Base-by-base conservation (phyloP, 805 yeast genomes). In the Lachancea sp. region DNA sequence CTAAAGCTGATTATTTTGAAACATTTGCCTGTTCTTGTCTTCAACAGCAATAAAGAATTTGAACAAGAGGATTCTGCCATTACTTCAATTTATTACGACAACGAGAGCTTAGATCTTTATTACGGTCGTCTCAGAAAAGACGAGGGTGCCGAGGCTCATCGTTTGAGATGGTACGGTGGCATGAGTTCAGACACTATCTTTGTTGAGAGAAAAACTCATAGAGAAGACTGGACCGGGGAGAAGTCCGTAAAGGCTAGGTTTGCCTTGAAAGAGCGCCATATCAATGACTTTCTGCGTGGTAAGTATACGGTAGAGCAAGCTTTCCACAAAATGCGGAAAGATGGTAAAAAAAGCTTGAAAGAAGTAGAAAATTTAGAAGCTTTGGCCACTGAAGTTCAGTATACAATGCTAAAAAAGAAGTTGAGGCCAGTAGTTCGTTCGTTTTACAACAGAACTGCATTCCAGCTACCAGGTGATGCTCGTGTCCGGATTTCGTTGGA, bases 161-260 rank as follows among this genome's bases (percentile, higher is more conserved):
- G 99, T 67, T 72, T 92, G 59, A 81, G 98, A 70, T 92, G 99
- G 99, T 92, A 92, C 62, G 98, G 99, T 60, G 96, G 96, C 41
- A 92, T 92, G 98, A 72, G 75, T 40, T 74, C 89, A 2, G 96
- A 90, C 52, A 85, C 84, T 30, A 85, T 90, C 41, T 92, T 92
- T 49, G 95, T 90, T 35, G 99, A 92, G 67, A 78, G 98, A 64
- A 92, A 92, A 64, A 92, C 99, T 5, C 98, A 92, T 61, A 77
- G 98, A 64, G 98, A 92, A 65, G 99, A 92, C 69, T 90, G 98
- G 98, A 92, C 99, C 2, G 99, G 99, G 53, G 98, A 92, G 64
- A 90, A 90, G 66, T 86, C 96, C n/a, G 98, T 92, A 49, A 92
- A 92, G 67, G 97, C 97, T 4, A 77, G 98, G 62, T 92, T 92